Conservation (phyloP, 495 filamentous ascomycete species). For the Xylaria grammica region DNA sequence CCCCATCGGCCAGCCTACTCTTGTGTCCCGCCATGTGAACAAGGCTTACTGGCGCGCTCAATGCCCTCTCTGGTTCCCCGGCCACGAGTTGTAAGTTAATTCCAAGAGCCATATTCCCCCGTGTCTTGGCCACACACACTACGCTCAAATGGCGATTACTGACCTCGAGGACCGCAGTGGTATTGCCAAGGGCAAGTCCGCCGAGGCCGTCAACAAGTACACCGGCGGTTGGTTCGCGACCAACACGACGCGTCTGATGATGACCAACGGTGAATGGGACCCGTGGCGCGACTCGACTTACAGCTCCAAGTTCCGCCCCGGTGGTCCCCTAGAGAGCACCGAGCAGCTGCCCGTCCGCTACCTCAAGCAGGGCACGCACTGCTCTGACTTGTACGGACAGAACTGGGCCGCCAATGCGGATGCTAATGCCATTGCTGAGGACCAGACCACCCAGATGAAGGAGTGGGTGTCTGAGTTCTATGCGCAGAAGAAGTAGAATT, state of each 20-base stretch:
- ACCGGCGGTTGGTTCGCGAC: constrained; percentile 64
- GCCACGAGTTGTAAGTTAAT: constrained; percentile 5
- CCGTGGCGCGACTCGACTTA: constrained; percentile 51
- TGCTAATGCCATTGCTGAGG: constrained; percentile 37
- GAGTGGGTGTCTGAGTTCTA: constrained; percentile 50
- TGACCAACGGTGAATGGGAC: constrained; percentile 61
- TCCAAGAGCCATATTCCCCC: constrained; percentile 31
- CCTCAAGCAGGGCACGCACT: constrained; percentile 46
- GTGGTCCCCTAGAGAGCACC: constrained; percentile 44
- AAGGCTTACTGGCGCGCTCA: constrained; percentile 63
- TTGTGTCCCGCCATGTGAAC: constrained; percentile 64
- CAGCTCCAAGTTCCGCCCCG: constrained; percentile 45
- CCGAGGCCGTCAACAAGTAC: constrained; percentile 60
- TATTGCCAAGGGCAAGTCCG: constrained; percentile 56
- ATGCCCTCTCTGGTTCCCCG: constrained; percentile 65
- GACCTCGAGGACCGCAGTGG: constrained; percentile 43
- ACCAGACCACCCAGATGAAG: constrained; percentile 42
- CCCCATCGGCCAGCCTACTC: constrained; percentile 42
- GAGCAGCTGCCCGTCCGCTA: constrained; percentile 40
- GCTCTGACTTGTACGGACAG: constrained; percentile 50
- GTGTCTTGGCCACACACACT: no score
- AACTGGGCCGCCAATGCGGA: constrained; percentile 54
- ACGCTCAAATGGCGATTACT: background rate
- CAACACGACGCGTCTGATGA: constrained; percentile 62
- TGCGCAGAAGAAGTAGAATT: constrained; percentile 37